Conservation (phyloP, 345 rosid genomes). For the Limnanthes douglasii region DNA sequence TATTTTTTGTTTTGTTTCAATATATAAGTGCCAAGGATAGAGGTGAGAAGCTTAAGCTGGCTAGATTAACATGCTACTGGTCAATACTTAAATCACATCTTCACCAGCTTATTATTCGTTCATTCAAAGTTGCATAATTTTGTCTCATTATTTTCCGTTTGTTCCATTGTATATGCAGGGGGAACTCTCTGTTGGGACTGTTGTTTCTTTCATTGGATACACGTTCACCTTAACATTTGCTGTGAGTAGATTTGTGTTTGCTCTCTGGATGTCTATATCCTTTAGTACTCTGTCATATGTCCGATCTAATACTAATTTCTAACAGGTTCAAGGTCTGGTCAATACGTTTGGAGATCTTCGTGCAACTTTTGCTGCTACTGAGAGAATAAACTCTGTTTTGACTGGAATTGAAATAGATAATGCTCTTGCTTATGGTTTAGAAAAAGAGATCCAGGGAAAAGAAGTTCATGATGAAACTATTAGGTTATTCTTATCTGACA, state of each 20-base stretch:
- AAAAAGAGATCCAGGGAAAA: constrained; percentile 58
- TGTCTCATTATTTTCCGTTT: not conserved
- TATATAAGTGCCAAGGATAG: not conserved
- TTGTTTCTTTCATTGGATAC: constrained; percentile 93
- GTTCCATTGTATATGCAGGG: constrained; percentile 41
- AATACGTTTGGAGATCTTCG: constrained; percentile 96
- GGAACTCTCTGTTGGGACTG: constrained; percentile 71
- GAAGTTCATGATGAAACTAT: constrained; percentile 32
- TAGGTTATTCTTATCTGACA: constrained; percentile 40
- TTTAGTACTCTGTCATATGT: constrained; percentile 5
- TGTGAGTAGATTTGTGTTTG: constrained; percentile 27
- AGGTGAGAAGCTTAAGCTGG: not conserved
- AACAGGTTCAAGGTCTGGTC: constrained; percentile 92
- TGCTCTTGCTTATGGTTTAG: constrained; percentile 84
- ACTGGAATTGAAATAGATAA: constrained; percentile 68
- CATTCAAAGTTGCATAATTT: not conserved
- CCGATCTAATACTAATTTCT: constrained; percentile 6
- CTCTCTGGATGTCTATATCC: constrained; percentile 4
- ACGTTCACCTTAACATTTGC: constrained; percentile 90
- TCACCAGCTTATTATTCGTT: not conserved
- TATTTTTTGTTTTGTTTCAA: not conserved
- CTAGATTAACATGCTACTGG: not conserved
- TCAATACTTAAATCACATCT: not conserved
- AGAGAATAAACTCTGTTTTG: constrained; percentile 74
- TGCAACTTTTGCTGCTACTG: constrained; percentile 74